phyloP scores from a whole-genome alignment of 495 filamentous ascomycete species.

The Tuber borchii region DNA sequence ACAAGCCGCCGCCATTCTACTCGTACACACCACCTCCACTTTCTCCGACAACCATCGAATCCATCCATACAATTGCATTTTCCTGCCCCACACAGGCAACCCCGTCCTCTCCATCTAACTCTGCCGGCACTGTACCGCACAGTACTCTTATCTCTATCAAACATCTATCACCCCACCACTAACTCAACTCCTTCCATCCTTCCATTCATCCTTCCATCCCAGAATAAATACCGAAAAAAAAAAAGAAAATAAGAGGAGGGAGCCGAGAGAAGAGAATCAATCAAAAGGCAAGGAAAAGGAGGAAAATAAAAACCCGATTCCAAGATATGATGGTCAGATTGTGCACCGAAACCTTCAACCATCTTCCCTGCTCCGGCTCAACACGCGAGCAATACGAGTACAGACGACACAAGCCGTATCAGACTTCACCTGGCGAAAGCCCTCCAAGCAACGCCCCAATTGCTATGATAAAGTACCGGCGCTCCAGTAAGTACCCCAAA shows the following conservation, averaged over 20 bases:
- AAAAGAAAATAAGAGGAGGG: background rate
- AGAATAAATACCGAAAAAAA: background rate
- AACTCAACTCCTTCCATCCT: background rate
- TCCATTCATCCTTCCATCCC: background rate
- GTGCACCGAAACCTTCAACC: background rate
- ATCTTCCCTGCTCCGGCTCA: conserved; percentile 5
- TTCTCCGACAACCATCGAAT: background rate
- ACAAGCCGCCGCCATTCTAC: background rate
- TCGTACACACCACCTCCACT: background rate
- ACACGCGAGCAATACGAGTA: background rate
- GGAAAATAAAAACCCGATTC: background rate
- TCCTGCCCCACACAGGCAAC: background rate
- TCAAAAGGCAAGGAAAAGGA: background rate
- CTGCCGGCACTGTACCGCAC: background rate
- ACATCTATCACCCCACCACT: background rate
- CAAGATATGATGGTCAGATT: background rate
- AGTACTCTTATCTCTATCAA: background rate
- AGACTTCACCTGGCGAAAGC: background rate
- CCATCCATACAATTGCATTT: background rate
- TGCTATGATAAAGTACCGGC: background rate
- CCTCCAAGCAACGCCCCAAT: background rate
- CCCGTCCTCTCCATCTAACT: background rate
- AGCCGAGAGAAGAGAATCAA: background rate
- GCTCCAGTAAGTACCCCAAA: background rate
- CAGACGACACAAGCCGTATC: background rate